Evolutionary conservation across 306 rosid species (phyloP), one percentile per base, ranked within the genome.

Genomic region (Rosa chinensis): DNA sequence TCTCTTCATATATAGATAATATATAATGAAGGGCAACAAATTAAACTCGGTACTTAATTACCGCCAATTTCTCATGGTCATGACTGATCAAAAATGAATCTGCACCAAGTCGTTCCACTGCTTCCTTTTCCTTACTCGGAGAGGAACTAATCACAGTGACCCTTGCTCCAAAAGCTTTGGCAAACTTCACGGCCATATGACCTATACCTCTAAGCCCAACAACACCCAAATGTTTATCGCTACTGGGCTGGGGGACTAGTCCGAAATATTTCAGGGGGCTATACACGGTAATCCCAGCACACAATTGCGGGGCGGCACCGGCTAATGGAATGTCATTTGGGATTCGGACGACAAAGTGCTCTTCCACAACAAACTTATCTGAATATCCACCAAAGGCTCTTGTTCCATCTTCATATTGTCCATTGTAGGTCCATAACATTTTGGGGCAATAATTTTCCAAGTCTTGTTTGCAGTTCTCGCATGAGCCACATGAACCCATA

Each of bases 31-130:
- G 35, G 35, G 35, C 35, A 2, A 32, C 35, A 44, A 44, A 8
- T 44, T 1, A 44, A 59, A 48, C 53, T 48, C 10, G 1, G 5
- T 6, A 59, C 23, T 58, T 18, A 18, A 18, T n/a, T 64, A 79
- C 82, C 77, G 61, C 25, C 40, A 79, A 13, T 45, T 79, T 77
- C 11, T 39, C 56, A 20, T 62, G 82, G 25, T 79, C 82, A 5
- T 14, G 67, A 53, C 78, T 62, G 28, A 72, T 35, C 56, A 72
- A 21, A 72, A 79, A 72, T 2, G 71, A 40, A 55, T 62, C 45
- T 0, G 70, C 82, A 25, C 78, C 78, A 48, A 72, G 76, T 3
- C 20, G 9, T 5, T 49, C 76, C 14, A 72, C 3, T 3, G 76
- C 62, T 32, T 72, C 74, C 39, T 47, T 47, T 42, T 72, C 5